Conservation (phyloP, 495 filamentous ascomycete species). For the Massariosphaeria phaeospora region DNA sequence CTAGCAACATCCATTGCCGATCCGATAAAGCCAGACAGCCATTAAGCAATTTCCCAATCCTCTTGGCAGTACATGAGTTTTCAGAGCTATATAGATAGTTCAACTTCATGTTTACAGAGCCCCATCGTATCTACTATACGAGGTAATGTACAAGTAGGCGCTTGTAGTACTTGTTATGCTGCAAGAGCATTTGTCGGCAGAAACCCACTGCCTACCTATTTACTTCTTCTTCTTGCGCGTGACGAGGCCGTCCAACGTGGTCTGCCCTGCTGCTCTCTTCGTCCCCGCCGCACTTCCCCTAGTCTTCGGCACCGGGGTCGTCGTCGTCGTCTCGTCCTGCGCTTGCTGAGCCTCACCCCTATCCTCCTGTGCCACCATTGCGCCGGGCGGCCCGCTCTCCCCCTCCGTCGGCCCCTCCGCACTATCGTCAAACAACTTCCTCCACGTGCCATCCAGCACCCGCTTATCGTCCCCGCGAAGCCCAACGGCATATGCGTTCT, state of each 20-base stretch:
- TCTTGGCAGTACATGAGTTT: too few relatives aligned
- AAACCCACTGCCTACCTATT: background rate
- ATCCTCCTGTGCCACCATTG: conserved; percentile 28
- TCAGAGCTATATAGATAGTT: too few relatives aligned
- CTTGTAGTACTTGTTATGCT: background rate
- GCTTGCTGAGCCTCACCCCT: background rate
- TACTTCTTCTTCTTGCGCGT: conserved; percentile 30
- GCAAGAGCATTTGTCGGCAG: background rate
- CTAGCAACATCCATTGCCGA: too few relatives aligned
- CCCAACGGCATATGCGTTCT: conserved; percentile 58
- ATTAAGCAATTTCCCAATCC: too few relatives aligned
- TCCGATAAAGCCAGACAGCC: too few relatives aligned
- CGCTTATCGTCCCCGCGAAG: conserved; percentile 55
- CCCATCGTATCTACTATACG: too few relatives aligned
- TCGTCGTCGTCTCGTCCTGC: background rate
- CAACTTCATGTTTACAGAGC: too few relatives aligned
- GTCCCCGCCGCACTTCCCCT: background rate
- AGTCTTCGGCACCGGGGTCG: background rate
- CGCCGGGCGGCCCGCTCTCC: conserved; percentile 31
- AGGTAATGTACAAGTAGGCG: background rate
- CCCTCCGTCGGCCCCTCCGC: conserved; percentile 48
- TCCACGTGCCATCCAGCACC: conserved; percentile 61
- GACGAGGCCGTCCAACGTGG: conserved; percentile 34
- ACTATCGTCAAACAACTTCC: conserved; percentile 48
- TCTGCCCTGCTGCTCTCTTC: conserved; percentile 35